Base-by-base conservation (phyloP, 1,139 yeast genomes). In the Yamadazyma jaroonii region DNA sequence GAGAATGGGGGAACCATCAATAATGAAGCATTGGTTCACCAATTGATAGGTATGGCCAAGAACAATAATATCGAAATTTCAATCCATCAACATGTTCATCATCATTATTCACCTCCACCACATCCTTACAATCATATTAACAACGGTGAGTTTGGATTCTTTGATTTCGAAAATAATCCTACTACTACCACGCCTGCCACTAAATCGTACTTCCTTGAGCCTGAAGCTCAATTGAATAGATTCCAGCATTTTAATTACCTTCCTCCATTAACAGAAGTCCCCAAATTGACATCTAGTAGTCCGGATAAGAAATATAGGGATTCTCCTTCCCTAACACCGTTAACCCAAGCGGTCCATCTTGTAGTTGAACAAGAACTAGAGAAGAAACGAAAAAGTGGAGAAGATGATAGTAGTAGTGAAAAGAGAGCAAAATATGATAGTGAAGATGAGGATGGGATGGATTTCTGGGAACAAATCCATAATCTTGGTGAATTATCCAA, bases 61-160 rank as follows among this genome's bases (percentile, higher is more conserved):
- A 62, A 65, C 31, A 67, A 77, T 47, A 74, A 78, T 23, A 69
- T 85, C 40, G 74, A 78, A 39, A 72, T 88, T 9, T 80, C 88
- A 4, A 77, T 88, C 12, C 95, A 87, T 59, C 96, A 88, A 55
- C 96, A 88, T 59, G 81, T 86, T 36, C 88, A 84, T 52, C 86
- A 83, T 53, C 84, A 78, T 54, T 78, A 79, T 52, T 60, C 72
- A 2, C 69, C 76, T 1, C 66, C 61, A 3, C 58, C 57, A n/a
- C 59, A 62, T 37, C 53, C 64, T 2, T 62, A 44, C 34, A 40
- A 35, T 29, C 52, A 48, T 26, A 39, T 48, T 11, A 35, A 29
- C 15, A 15, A 31, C 9, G 15, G 22, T 27, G 38, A 38, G 10
- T 38, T 38, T 24, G 34, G 31, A 8, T 32, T 34, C 20, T 14